These are phyloP conservation scores for Tephrocybe sp. DNA, from an alignment of 768 basidiomycete species.

Conservation along the genomic window DNA sequence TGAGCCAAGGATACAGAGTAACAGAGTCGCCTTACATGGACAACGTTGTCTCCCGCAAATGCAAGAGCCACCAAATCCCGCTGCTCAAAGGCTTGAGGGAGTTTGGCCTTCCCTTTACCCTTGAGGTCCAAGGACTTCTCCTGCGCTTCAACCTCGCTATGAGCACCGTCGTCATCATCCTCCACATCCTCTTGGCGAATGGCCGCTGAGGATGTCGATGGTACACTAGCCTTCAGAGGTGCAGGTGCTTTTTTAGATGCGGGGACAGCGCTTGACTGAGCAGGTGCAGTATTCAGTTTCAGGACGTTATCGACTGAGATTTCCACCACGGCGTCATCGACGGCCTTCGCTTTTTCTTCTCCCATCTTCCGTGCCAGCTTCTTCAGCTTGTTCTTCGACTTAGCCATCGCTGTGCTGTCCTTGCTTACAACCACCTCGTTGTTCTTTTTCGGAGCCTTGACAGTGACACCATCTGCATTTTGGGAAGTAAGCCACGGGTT, in stretches of 20 bases:
- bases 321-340: slow-evolving; percentile 78
- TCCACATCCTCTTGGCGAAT: slow-evolving; percentile 40
- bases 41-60: slow-evolving; percentile 96
- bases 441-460: slow-evolving; percentile 60
- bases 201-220: slow-evolving; percentile 19
- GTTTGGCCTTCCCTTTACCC: slow-evolving; percentile 43
- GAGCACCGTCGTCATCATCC: slow-evolving; percentile 50
- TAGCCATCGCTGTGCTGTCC: slow-evolving; percentile 54
- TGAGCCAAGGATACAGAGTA: no score
- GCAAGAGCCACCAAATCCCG: slow-evolving; percentile 90
- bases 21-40: slow-evolving; percentile 56
- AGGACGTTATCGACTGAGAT: slow-evolving; percentile 61
- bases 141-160: slow-evolving; percentile 72
- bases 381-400: slow-evolving; percentile 72
- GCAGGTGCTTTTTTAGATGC: slow-evolving; percentile 36
- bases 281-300: slow-evolving; percentile 23
- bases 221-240: background rate
- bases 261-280: background rate
- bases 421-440: slow-evolving; percentile 75
- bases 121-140: slow-evolving; percentile 44
- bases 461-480: slow-evolving; percentile 21
- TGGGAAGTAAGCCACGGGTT: slow-evolving; percentile 82
- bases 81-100: slow-evolving; percentile 76
- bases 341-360: slow-evolving; percentile 55
- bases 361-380: slow-evolving; percentile 58